Evolutionary conservation across 2,329 filamentous ascomycete species (phyloP), one percentile per base, ranked within the genome.

Genomic region (Sporothrix pallida): DNA sequence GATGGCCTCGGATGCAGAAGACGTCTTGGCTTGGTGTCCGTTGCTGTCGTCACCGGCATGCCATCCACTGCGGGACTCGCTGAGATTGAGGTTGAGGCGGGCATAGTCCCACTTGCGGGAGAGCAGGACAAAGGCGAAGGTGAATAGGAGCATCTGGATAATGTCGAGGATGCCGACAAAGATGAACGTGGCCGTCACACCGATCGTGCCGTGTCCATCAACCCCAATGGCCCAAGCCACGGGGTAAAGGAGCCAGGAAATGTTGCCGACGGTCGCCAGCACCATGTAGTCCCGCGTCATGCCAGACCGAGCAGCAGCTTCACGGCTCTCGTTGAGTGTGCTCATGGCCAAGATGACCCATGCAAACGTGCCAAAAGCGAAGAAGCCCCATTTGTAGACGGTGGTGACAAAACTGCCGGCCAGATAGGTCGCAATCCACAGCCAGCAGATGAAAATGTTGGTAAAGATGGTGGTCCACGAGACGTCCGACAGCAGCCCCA

Each of bases 341-440:
- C 81, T 83, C 78, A 81, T 80, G 31, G 83, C 83, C 23, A 88
- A 81, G 67, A 86, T 80, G 7, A 84, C 56, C 74, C 81, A 86
- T 50, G 86, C 84, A n/a, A 84, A 74, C 12, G 84, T 85, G 75
- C 86, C 87, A 74, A 88, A 87, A 75, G 81, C 83, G 77, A 81
- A 89, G 82, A 87, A 89, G 8, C 87, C 87, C 87, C 87, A 89
- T 79, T 88, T 88, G 80, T 89, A 89, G 76, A 80, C 83, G 65
- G 83, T 83, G 6, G 78, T 74, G 3, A 85, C 87, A 79, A 84
- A 86, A 70, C 86, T 85, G 26, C 81, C 82, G 69, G 83, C 81
- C 46, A 88, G 83, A 77, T 88, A 88, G 20, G 81, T 80, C 76
- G 88, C 76, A 74, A 87, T 78, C 85, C 87, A 89, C 77, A 82